Evolutionary conservation across 441 rosid species (phyloP).

Genomic region (Arabidopsis lyrata): DNA sequence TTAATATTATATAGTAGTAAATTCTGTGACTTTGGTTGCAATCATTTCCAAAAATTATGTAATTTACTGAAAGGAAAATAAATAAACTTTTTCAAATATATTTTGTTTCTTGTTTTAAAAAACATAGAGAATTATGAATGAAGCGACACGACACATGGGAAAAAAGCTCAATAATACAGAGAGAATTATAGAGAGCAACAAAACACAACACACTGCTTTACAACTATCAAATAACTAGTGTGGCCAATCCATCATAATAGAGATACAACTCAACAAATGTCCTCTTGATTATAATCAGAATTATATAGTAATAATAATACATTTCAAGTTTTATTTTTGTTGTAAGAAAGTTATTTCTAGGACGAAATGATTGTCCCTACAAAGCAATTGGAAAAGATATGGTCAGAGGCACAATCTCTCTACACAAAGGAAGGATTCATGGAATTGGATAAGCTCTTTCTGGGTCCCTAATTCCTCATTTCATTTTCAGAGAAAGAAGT

Average conservation of each 20-base stretch:
- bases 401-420: constrained; percentile 37
- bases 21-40: constrained; percentile 24
- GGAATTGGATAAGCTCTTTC: constrained; percentile 40
- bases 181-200: constrained; percentile 35
- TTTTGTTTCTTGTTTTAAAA: background rate
- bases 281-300: constrained; percentile 13
- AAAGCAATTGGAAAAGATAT: constrained; percentile 41
- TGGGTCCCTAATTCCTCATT: constrained; percentile 44
- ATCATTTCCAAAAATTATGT: constrained; percentile 10
- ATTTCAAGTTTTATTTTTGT: constrained; percentile 3
- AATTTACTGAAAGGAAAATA: constrained; percentile 1
- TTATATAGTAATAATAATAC: background rate
- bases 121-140: constrained; percentile 29
- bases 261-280: constrained; percentile 33
- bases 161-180: constrained; percentile 26
- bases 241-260: constrained; percentile 31
- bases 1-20: constrained; percentile 9
- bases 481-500: constrained; percentile 23
- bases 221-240: constrained; percentile 17
- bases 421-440: constrained; percentile 21
- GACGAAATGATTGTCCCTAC: constrained; percentile 40
- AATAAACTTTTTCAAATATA: background rate
- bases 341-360: background rate
- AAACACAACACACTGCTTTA: constrained; percentile 39
- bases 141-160: constrained; percentile 44